phyloP scores from a whole-genome alignment of 805 yeast genomes.

The Ogataea methylovora region DNA sequence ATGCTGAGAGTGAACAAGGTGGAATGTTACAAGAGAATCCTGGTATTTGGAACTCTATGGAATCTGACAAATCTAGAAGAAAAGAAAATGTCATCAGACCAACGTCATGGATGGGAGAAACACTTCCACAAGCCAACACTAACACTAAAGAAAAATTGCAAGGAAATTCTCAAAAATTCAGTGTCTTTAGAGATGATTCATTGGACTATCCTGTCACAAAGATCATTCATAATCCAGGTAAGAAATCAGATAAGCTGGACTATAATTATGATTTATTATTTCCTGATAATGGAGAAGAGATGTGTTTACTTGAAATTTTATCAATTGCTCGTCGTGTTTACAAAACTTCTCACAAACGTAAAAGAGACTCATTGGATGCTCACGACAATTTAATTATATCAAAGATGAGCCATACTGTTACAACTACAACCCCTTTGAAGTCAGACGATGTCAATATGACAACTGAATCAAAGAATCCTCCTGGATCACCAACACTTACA shows the following conservation, averaged over 20 bases:
- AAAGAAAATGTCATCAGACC: conserved; percentile 60
- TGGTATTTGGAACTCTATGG: conserved; percentile 41
- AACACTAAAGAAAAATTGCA: not conserved
- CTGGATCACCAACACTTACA: conserved; percentile 71
- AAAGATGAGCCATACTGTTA: too few relatives aligned
- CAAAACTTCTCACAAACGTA: not conserved
- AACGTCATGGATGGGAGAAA: conserved; percentile 59
- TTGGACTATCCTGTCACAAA: conserved; percentile 37
- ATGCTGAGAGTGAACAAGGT: not conserved
- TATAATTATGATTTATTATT: conserved; percentile 54
- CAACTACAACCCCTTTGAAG: not conserved
- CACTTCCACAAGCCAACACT: conserved; percentile 34
- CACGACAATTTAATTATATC: not conserved
- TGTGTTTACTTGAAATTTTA: conserved; percentile 56
- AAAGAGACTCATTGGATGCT: not conserved
- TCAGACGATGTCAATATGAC: not conserved
- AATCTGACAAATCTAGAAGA: conserved; percentile 37
- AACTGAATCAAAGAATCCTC: not conserved
- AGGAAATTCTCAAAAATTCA: conserved; percentile 10
- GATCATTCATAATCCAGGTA: conserved; percentile 46
- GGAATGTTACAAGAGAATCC: conserved; percentile 3
- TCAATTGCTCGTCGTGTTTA: conserved; percentile 37
- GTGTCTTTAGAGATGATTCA: conserved; percentile 32
- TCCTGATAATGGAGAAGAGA: conserved; percentile 40
- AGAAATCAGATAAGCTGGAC: conserved; percentile 50